Evolutionary conservation across 2,329 filamentous ascomycete species (phyloP), one percentile per base, ranked within the genome.

Genomic region (Clonostachys solani): DNA sequence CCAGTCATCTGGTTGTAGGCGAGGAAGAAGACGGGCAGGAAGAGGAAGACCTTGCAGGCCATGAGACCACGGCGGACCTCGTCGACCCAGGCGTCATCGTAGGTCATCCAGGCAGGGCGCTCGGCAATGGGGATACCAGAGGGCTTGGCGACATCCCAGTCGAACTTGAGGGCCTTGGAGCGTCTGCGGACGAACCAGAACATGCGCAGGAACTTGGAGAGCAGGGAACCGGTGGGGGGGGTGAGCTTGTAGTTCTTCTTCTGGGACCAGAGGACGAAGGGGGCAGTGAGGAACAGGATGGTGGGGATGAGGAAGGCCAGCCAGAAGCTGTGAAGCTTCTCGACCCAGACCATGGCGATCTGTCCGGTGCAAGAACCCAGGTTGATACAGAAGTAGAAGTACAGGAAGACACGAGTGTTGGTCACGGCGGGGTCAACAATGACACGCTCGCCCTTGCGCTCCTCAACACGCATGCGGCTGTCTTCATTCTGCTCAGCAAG

Each of bases 11-110:
- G 77, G 65, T 77, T 78, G 63, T 81, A 81, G 29, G 73, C 71
- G 47, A 77, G 66, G 71, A 77, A 81, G 66, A 79, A 82, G 53
- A 83, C 75, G 38, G 86, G 85, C 48, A 84, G 78, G 72, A 85
- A 89, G 51, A 83, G 65, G 65, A 88, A 92, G 34, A 89, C 86
- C 53, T 79, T 74, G 71, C 84, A 88, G 48, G 85, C 84, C 56
- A 78, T 73, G 48, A 87, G 71, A 51, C 86, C 87, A 65, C 87
- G 84, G 45, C 75, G 75, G 43, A 91, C 82, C 60, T 92, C 86
- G 60, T 90, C 87, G 34, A 92, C 87, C 87, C 87, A 92, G 45
- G 81, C 80, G 55, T 92, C 89, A 52, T 92, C 87, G 55, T 90
- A 91, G 0, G 83, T 87, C 84, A 92, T 91, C 86, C 86, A 92